Evolutionary conservation across 371 early-diverging fungal species (phyloP).

Genomic region (Fennellomyces sp.): DNA sequence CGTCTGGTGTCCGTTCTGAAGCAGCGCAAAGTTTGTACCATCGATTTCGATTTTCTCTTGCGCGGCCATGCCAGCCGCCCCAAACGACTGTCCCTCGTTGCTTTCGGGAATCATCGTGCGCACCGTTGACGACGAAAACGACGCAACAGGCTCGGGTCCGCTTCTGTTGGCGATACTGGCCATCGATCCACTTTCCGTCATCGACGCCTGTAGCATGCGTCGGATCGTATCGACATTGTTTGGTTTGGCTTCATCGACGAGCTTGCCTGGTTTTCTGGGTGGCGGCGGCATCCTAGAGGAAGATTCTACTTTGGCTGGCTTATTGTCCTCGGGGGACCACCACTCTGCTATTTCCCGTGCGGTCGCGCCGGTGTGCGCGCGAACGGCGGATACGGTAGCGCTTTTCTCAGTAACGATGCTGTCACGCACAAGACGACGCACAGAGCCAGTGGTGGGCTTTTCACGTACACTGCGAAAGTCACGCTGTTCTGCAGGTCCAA

Average conservation of each 20-base stretch:
- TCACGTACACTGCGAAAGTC: constrained; percentile 15
- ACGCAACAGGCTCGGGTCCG: constrained; percentile 16
- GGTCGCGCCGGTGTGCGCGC: background rate
- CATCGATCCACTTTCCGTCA: constrained; percentile 25
- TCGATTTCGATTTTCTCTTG: constrained; percentile 21
- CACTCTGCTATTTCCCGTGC: constrained; percentile 22
- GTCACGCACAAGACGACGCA: constrained; percentile 37
- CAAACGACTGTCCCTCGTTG: background rate
- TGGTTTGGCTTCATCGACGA: background rate
- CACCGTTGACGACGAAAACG: constrained; percentile 40
- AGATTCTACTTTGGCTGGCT: background rate
- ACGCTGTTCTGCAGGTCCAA: constrained; percentile 7
- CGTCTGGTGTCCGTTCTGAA: constrained; percentile 9
- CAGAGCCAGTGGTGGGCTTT: constrained; percentile 30
- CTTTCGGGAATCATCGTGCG: constrained; percentile 34
- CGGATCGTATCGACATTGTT: constrained; percentile 25
- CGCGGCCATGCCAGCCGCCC: background rate
- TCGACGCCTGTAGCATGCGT: constrained; percentile 21
- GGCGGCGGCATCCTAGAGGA: background rate
- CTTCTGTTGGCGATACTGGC: constrained; percentile 12
- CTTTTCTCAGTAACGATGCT: constrained; percentile 26
- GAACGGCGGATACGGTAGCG: constrained; percentile 17
- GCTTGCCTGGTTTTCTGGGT: background rate
- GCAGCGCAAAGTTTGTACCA: constrained; percentile 12
- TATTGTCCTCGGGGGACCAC: constrained; percentile 11